These are phyloP conservation scores for Actinomucor elegans DNA, from an alignment of 371 early-diverging fungal species.

Conservation along the genomic window DNA sequence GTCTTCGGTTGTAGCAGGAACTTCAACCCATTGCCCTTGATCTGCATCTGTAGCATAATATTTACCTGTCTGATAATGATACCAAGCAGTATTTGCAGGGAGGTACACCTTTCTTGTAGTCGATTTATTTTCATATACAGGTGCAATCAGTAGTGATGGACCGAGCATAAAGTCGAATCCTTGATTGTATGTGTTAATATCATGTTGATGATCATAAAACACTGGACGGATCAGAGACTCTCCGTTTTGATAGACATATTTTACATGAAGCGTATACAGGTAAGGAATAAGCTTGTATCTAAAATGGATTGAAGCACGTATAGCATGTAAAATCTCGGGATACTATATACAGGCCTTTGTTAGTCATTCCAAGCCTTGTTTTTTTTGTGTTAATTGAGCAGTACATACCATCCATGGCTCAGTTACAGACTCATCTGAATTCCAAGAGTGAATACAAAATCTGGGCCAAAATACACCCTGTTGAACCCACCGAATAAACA, in stretches of 20 bases:
- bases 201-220: slow-evolving; percentile 54
- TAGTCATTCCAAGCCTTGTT: too few species aligned
- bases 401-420: slow-evolving; percentile 63
- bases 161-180: slow-evolving; percentile 63
- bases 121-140: slow-evolving; percentile 37
- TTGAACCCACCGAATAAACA: slow-evolving; percentile 68
- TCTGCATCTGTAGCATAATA: slow-evolving; percentile 10
- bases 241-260: slow-evolving; percentile 27
- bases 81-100: slow-evolving; percentile 36
- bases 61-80: slow-evolving; percentile 38
- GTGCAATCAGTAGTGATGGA: slow-evolving; percentile 49
- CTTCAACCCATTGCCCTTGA: slow-evolving; percentile 21
- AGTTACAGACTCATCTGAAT: slow-evolving; percentile 53
- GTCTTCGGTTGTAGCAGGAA: slow-evolving; percentile 22
- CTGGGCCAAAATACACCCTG: slow-evolving; percentile 62
- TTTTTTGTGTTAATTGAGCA: too few species aligned
- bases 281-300: slow-evolving; percentile 60
- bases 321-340: slow-evolving; percentile 44
- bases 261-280: slow-evolving; percentile 49
- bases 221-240: slow-evolving; percentile 58
- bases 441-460: slow-evolving; percentile 66
- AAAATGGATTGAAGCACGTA: slow-evolving; percentile 54
- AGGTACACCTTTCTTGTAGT: slow-evolving; percentile 36
- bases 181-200: slow-evolving; percentile 36
- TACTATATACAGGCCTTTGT: slow-evolving; percentile 28